Conservation (phyloP, 345 rosid genomes). For the Lepidium didymum region DNA sequence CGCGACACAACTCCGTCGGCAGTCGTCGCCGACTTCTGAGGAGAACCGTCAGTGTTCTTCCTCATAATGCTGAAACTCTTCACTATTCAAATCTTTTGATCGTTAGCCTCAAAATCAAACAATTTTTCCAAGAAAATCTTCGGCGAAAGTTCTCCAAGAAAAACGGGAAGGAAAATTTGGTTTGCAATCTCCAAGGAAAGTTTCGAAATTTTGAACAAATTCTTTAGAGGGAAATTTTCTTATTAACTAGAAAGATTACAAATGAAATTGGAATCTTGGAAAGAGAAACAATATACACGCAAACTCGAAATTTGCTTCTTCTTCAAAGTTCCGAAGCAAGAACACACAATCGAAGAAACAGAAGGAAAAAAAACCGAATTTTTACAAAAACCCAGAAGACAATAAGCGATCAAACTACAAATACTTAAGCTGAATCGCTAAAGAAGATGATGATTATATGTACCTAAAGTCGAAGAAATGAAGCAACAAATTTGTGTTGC, state of each 20-base stretch:
- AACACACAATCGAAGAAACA: conserved; percentile 5
- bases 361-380: background rate
- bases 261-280: conserved; percentile 16
- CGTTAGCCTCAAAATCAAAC: conserved; percentile 6
- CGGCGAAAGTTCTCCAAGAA: background rate
- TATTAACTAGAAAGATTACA: background rate
- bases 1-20: conserved; percentile 36
- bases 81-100: background rate
- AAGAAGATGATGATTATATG: conserved; percentile 1
- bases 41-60: conserved; percentile 52
- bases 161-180: background rate
- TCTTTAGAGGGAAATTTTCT: no score
- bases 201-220: background rate
- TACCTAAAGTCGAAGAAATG: conserved; percentile 1
- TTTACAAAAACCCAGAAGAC: conserved; percentile 17
- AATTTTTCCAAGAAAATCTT: conserved; percentile 1
- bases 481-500: background rate
- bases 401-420: conserved; percentile 10
- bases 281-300: conserved; percentile 16
- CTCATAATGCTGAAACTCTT: conserved; percentile 38
- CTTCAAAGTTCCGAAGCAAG: conserved; percentile 10
- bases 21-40: conserved; percentile 25
- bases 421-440: conserved; percentile 8
- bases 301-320: conserved; percentile 5
- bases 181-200: background rate